A percentile compares a stretch with the other conserved stretches of the same genome.
Conservation (phyloP, 2,329 filamentous ascomycete genomes). For the Fusarium pilosicola region DNA sequence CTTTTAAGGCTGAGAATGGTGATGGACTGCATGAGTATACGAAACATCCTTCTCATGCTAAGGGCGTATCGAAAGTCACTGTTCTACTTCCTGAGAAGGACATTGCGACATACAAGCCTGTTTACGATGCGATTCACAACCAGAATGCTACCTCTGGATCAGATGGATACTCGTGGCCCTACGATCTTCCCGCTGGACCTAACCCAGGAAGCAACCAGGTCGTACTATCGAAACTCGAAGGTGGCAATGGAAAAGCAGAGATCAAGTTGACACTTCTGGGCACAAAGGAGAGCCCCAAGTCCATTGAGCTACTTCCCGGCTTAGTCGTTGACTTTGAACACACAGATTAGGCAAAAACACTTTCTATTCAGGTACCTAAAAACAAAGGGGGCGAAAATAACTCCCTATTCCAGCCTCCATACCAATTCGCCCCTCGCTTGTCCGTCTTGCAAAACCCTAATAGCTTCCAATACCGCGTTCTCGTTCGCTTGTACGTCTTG, state of each 20-base stretch:
- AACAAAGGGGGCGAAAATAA: neutral
- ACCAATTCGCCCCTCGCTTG: too few relatives aligned
- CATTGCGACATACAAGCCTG: slow-evolving; percentile 19
- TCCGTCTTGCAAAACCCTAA: too few relatives aligned
- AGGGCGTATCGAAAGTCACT: slow-evolving; percentile 60
- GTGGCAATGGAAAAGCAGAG: slow-evolving; percentile 12
- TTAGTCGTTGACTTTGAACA: slow-evolving; percentile 37
- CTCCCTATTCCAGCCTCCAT: neutral
- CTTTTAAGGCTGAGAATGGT: slow-evolving; percentile 47
- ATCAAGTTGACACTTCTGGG: slow-evolving; percentile 38
- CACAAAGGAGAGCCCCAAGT: slow-evolving; percentile 36
- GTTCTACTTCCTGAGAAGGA: slow-evolving; percentile 48
- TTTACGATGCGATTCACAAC: slow-evolving; percentile 46
- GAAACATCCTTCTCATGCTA: slow-evolving; percentile 61
- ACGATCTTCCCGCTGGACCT: slow-evolving; percentile 26
- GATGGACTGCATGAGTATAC: slow-evolving; percentile 34
- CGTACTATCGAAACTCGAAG: slow-evolving; percentile 5
- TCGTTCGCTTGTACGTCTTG: neutral
- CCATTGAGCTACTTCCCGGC: slow-evolving; percentile 37
- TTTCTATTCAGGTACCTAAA: neutral
- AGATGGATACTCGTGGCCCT: slow-evolving; percentile 29
- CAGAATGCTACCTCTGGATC: neutral
- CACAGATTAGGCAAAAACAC: neutral
- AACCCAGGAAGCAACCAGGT: slow-evolving; percentile 29
- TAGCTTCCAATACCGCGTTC: neutral